Evolutionary conservation across 495 filamentous ascomycete genomes (phyloP), one percentile per base, ranked within the genome.

Genomic region (Pyrenopolyporus hunteri): DNA sequence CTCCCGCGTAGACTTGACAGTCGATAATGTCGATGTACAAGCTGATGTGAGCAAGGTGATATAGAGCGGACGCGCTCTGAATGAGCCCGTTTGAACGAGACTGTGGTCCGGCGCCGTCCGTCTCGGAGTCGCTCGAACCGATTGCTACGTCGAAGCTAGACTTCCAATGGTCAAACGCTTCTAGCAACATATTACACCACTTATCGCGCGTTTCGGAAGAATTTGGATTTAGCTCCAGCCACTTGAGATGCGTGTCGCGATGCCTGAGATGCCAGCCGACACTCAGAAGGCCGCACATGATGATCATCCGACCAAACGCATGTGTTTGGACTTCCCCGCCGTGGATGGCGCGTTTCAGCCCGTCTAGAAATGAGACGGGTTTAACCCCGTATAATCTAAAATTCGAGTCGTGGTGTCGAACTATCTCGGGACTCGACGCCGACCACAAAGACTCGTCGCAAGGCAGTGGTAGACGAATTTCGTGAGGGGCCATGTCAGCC

Each of bases 251-350:
- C 1, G 96, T 85, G 69, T 98, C 94, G 57, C 93, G 83, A 75
- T 96, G 93, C 67, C 93, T 93, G 77, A 98, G 88, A 67, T 98
- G 93, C 93, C 93, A 98, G 62, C 89, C 91, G 17, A 98, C 91
- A 59, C 90, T 96, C 16, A 98, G 78, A 35, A 98, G 77, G 0
- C 94, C 94, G 8, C 92, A 90, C 91, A 98, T 97, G 53, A 98
- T 82, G 60, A 97, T 93, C 46, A 89, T 96, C 23, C 94, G 85
- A 11, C 94, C 94, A 69, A 98, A 98, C 0, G 89, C 85, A 63
- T 98, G 96, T 1, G 94, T 98, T 50, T 86, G 83, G 19, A 98
- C 94, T 42, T 85, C 84, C 61, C 96, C 87, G 3, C 89, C 91
- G 54, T 95, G 95, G 8, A 98, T 76, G 0, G 93, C 96, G 43